Base-by-base conservation (phyloP, 371 early-diverging fungal genomes). In the Mortierella sp. region DNA sequence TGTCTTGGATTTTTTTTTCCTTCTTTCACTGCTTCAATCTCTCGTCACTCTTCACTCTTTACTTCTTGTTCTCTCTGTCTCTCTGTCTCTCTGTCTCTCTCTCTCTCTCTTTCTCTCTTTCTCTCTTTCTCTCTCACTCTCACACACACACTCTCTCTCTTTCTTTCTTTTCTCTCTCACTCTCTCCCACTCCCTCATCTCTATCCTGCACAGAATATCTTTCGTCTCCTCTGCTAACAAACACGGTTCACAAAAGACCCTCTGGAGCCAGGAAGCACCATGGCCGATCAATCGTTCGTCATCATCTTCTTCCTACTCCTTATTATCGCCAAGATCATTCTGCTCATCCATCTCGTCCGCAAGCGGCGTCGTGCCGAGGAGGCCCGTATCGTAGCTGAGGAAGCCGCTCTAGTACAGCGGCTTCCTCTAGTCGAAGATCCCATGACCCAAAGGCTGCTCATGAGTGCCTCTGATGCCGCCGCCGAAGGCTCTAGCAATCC, bases 381-480 rank as follows among this genome's bases (percentile, higher is more conserved):
- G 12, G 28, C 47, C 12, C 23, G 52, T 3, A 28, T 16, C 26
- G 1, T 7, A 1, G 21, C 21, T 51, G 18, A 12, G 1, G 26
- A 16, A n/a, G 19, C 26, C 26, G 16, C 23, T 3, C 37, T 37
- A 5, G 12, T 14, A n/a, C 48, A 37, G 46, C 64, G 7, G 57
- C 46, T 4, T 37, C 69, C 25, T 0, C 23, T 57, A 18, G 59
- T 69, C 43, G 64, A 63, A 15, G 70, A 69, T 18, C 70, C 63
- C 0, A 69, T 69, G 70, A 63, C 70, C 15, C 70, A 69, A 25
- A 48, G 62, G 26, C 15, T 58, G 11, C 50, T 61, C 16, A 21
- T 30, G 21, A 19, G 29, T 5, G 62, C n/a, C 9, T 30, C n/a
- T 1, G 47, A 21, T 18, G 29, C 28, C 48, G 25, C 16, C 9